Evolutionary conservation across 2,329 filamentous ascomycete species (phyloP).

Genomic region (Cordyceps pruinosa): DNA sequence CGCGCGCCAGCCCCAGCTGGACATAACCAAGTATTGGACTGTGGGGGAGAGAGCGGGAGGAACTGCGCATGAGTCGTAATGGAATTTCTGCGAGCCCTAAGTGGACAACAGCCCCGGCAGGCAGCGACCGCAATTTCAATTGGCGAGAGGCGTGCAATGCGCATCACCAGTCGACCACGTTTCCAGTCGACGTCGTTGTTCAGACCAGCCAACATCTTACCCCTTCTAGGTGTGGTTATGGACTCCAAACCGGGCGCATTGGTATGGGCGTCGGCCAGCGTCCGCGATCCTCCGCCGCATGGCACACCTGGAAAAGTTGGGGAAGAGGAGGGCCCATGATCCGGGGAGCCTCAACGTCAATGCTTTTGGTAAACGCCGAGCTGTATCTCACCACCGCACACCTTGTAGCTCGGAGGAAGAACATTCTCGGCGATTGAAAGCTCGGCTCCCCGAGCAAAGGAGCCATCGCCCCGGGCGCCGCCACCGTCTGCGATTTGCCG

Average conservation of each 20-base stretch:
- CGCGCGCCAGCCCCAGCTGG: neutral
- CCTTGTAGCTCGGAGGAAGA: neutral
- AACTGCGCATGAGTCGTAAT: conserved; percentile 7
- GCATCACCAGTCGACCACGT: too few species aligned
- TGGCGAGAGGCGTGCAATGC: neutral
- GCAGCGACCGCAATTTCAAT: neutral
- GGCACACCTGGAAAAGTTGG: too few species aligned
- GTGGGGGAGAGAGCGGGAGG: neutral
- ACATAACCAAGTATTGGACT: too few species aligned
- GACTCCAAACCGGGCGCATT: too few species aligned
- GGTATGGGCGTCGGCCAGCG: too few species aligned
- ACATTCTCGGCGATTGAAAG: conserved; percentile 7
- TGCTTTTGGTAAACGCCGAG: conserved; percentile 1
- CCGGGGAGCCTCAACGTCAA: too few species aligned
- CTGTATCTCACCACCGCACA: conserved; percentile 4
- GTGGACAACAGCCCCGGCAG: neutral
- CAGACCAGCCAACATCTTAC: too few species aligned
- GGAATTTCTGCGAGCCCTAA: neutral
- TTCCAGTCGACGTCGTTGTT: too few species aligned
- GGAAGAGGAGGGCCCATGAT: too few species aligned
- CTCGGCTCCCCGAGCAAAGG: neutral
- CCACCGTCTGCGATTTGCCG: neutral
- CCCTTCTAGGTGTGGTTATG: too few species aligned
- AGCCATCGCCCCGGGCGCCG: neutral
- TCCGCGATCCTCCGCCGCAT: too few species aligned